These are phyloP conservation scores for Aphanomyces invadans DNA, from an alignment of 352 stramenopile genomes.

Conservation along the genomic window DNA sequence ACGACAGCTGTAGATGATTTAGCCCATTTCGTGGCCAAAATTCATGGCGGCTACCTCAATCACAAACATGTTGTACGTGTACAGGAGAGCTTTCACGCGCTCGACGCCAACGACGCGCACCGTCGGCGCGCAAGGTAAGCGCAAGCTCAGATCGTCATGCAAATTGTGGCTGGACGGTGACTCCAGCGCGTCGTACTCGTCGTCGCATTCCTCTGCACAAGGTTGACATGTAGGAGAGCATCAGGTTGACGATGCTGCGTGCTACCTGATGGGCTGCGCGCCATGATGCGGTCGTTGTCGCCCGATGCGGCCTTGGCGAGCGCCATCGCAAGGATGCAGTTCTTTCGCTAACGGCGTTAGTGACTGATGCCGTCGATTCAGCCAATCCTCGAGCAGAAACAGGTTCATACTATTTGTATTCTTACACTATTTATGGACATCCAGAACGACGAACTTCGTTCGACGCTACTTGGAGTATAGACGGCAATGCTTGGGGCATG, in stretches of 20 bases:
- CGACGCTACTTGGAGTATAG: too few relatives aligned
- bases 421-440: too few relatives aligned
- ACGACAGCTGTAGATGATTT: background rate
- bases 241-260: background rate
- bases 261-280: background rate
- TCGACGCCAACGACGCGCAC: constrained; percentile 14
- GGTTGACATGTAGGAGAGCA: background rate
- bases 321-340: too few relatives aligned
- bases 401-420: too few relatives aligned
- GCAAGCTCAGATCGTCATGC: background rate
- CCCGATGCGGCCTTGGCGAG: too few relatives aligned
- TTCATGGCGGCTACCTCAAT: constrained; percentile 9
- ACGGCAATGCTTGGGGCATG: too few relatives aligned
- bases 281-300: too few relatives aligned
- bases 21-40: background rate
- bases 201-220: background rate
- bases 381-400: too few relatives aligned
- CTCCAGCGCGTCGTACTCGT: background rate
- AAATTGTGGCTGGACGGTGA: background rate
- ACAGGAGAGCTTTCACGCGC: constrained; percentile 5
- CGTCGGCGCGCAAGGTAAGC: background rate
- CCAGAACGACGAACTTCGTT: too few relatives aligned
- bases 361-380: too few relatives aligned
- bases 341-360: too few relatives aligned
- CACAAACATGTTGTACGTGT: constrained; percentile 21